These are phyloP conservation scores for Copromyces sp. DNA, from an alignment of 495 filamentous ascomycete genomes.

Conservation along the genomic window DNA sequence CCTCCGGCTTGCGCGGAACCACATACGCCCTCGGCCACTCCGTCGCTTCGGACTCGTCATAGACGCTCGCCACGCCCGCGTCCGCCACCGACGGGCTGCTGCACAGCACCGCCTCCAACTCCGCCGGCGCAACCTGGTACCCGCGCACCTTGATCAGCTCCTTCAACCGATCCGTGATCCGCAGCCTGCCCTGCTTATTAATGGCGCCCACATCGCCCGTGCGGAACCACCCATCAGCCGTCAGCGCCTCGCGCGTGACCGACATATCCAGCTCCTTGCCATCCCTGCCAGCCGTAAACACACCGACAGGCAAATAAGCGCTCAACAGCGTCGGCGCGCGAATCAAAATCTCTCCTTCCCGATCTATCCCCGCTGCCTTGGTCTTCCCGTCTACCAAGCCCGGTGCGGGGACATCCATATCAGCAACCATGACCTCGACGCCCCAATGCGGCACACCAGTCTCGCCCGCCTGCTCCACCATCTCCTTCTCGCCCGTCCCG, in stretches of 20 bases:
- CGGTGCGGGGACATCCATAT: slow-evolving; percentile 17
- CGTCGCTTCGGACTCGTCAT: slow-evolving; percentile 46
- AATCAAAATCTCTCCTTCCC: slow-evolving; percentile 52
- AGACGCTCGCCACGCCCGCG: slow-evolving; percentile 56
- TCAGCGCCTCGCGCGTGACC: slow-evolving; percentile 51
- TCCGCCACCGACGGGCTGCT: slow-evolving; percentile 46
- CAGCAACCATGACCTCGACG: slow-evolving; percentile 48
- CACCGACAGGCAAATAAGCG: slow-evolving; percentile 36
- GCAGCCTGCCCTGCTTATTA: slow-evolving; percentile 48
- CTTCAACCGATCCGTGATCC: slow-evolving; percentile 68
- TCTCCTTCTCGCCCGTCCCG: slow-evolving; percentile 41
- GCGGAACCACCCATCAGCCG: slow-evolving; percentile 49
- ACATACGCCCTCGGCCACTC: slow-evolving; percentile 24
- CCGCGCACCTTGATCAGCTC: slow-evolving; percentile 72
- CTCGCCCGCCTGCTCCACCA: slow-evolving; percentile 49
- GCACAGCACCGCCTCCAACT: slow-evolving; percentile 56
- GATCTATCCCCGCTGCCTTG: slow-evolving; percentile 35
- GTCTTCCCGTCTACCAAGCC: slow-evolving; percentile 14
- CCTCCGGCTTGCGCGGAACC: slow-evolving; percentile 19
- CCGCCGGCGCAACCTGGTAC: slow-evolving; percentile 59
- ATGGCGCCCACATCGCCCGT: slow-evolving; percentile 59
- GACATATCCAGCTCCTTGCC: slow-evolving; percentile 17
- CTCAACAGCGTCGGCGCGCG: slow-evolving; percentile 47
- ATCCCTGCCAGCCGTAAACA: not conserved
- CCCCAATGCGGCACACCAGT: slow-evolving; percentile 44